Conservation (phyloP, 1,284 basidiomycete genomes). For the Golubevia pallescens region DNA sequence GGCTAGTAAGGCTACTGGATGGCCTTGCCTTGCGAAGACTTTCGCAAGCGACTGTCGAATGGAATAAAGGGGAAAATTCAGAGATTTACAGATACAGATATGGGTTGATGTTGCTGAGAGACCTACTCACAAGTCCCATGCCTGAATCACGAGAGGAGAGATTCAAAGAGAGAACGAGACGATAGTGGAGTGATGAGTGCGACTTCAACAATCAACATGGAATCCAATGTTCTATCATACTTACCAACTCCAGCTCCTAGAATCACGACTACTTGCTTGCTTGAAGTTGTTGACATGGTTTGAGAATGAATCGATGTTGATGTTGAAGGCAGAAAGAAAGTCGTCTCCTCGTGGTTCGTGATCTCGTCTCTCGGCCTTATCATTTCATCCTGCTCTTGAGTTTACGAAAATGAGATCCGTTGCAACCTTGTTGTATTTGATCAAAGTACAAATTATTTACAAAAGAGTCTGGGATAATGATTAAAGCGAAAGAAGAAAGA, state of each 20-base stretch:
- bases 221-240: neutral
- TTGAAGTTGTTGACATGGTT: neutral
- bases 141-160: neutral
- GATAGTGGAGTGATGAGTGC: neutral
- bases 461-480: too few species aligned
- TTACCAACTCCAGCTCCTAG: slow-evolving; percentile 14
- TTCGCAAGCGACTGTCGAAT: slow-evolving; percentile 10
- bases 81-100: too few species aligned
- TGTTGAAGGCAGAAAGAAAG: neutral
- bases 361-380: too few species aligned
- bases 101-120: neutral
- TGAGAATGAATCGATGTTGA: neutral
- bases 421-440: too few species aligned
- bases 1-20: slow-evolving; percentile 30
- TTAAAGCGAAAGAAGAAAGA: too few species aligned
- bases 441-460: too few species aligned
- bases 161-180: neutral
- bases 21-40: slow-evolving; percentile 24
- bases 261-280: neutral
- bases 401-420: too few species aligned
- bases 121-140: slow-evolving; percentile 9
- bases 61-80: too few species aligned
- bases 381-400: too few species aligned
- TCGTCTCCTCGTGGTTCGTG: too few species aligned
- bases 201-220: neutral